These are phyloP conservation scores for Phytophthora pisi DNA, from an alignment of 352 stramenopile genomes.

Conservation along the genomic window DNA sequence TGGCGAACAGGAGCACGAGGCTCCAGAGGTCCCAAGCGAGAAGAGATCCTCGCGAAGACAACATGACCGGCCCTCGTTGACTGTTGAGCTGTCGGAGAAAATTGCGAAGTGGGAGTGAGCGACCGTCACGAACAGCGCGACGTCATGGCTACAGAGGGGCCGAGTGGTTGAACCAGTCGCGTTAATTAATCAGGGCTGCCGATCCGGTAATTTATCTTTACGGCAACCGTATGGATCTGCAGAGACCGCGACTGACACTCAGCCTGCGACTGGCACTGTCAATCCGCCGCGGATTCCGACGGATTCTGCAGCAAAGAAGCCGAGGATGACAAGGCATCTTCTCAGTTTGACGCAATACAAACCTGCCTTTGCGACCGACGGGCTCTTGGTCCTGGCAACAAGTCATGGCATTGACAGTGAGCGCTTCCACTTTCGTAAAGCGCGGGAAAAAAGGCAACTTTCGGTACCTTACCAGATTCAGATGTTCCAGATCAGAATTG, in stretches of 20 bases:
- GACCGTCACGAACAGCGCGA: conserved; percentile 6
- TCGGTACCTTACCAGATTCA: neutral
- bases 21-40: neutral
- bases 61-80: neutral
- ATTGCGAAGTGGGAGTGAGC: conserved; percentile 8
- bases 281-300: too few species aligned
- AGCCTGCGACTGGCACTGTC: conserved; percentile 11
- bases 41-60: neutral
- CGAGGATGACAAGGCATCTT: neutral
- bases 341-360: neutral
- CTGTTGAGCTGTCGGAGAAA: neutral
- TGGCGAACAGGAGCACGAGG: conserved; percentile 4
- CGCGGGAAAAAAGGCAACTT: conserved; percentile 6
- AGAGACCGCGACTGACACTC: conserved; percentile 9
- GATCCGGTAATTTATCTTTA: conserved; percentile 20
- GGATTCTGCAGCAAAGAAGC: neutral
- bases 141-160: conserved; percentile 8
- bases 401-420: neutral
- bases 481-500: neutral
- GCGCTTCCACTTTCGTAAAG: too few species aligned
- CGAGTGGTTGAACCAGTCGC: conserved; percentile 9
- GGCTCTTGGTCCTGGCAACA: neutral
- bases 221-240: conserved; percentile 16
- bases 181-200: conserved; percentile 13
- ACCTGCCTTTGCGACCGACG: conserved; percentile 1